Evolutionary conservation across 371 early-diverging fungal species (phyloP).

Genomic region (Ordospora colligata): DNA sequence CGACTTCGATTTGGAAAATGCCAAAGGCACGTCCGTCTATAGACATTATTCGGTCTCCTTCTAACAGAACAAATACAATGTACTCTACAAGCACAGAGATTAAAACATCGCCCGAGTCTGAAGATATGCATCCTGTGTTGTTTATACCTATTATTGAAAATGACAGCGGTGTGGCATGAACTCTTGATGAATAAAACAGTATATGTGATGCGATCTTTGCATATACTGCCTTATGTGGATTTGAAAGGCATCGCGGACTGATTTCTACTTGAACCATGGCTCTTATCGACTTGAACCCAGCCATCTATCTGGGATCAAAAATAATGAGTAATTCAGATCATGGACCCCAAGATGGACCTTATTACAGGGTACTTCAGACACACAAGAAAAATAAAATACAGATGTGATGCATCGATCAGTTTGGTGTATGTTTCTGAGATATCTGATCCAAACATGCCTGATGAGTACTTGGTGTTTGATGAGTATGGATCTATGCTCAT

Average conservation of each 20-base stretch:
- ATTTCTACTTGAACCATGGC: not conserved
- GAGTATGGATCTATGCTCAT: not conserved
- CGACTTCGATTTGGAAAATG: slow-evolving; percentile 10
- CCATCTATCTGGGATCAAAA: not conserved
- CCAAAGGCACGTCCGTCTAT: not conserved
- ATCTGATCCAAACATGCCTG: not conserved
- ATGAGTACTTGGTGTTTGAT: not conserved
- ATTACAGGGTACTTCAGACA: slow-evolving; percentile 6
- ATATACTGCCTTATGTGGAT: not conserved
- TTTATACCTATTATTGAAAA: slow-evolving; percentile 16
- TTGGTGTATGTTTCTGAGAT: not conserved
- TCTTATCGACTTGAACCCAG: not conserved
- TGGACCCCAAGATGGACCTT: not conserved
- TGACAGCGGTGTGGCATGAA: slow-evolving; percentile 24
- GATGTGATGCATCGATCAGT: not conserved
- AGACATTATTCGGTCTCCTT: not conserved
- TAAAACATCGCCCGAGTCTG: slow-evolving; percentile 4
- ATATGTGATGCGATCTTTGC: not conserved
- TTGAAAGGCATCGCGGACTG: not conserved
- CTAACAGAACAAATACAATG: not conserved
- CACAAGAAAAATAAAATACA: not conserved
- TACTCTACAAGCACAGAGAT: not conserved
- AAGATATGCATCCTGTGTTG: not conserved
- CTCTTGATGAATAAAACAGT: slow-evolving; percentile 3
- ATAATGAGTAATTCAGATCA: not conserved